A percentile compares a stretch with the other conserved stretches of the same genome.
phyloP scores from a whole-genome alignment of 23 red algal genomes.

The Gracilaria domingensis region DNA sequence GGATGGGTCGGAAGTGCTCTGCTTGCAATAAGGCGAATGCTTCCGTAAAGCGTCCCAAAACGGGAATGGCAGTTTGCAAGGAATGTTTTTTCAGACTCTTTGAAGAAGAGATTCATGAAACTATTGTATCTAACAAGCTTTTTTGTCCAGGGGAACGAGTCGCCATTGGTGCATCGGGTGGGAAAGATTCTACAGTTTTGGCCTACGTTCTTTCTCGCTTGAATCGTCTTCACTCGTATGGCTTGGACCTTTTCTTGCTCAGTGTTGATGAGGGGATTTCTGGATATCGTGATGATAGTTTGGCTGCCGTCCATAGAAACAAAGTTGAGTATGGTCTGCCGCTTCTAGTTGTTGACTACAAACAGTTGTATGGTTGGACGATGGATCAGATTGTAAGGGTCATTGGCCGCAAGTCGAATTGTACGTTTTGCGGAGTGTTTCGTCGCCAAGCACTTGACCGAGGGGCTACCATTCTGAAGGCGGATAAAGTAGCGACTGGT shows the following conservation, averaged over 20 bases:
- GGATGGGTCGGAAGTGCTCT: conserved; percentile 63
- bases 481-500: conserved; percentile 93
- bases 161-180: conserved; percentile 95
- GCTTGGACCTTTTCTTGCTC: conserved; percentile 88
- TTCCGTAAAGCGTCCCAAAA: conserved; percentile 76
- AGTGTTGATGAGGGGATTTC: conserved; percentile 97
- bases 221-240: conserved; percentile 84
- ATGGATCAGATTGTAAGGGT: conserved; percentile 96
- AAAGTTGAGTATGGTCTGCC: conserved; percentile 77
- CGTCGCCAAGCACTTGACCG: conserved; percentile 97
- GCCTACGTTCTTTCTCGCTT: conserved; percentile 83
- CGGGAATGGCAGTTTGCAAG: conserved; percentile 77
- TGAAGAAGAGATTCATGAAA: conserved; percentile 88
- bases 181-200: conserved; percentile 97
- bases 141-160: conserved; percentile 85
- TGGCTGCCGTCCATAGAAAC: conserved; percentile 77
- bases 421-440: conserved; percentile 99
- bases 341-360: conserved; percentile 78
- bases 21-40: conserved; percentile 57
- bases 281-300: conserved; percentile 96
- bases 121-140: conserved; percentile 73
- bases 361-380: conserved; percentile 94
- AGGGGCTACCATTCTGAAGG: conserved; percentile 73
- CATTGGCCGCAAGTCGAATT: conserved; percentile 90
- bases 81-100: conserved; percentile 88